phyloP scores from a whole-genome alignment of 2,329 filamentous ascomycete species.

The Scytalidium lignicola region DNA sequence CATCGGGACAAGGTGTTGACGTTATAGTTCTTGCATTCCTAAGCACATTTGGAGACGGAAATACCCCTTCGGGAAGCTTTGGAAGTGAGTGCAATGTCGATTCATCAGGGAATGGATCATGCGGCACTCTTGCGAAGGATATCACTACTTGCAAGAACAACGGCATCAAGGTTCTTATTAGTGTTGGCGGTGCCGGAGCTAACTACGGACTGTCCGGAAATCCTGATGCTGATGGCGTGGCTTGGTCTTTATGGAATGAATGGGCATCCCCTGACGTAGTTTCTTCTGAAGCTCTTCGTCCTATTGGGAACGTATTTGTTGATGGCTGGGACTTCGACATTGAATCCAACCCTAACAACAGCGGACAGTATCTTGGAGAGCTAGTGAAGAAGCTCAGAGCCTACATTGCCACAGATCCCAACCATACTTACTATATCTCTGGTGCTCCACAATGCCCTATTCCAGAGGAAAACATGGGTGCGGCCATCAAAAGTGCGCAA shows the following conservation, averaged over 20 bases:
- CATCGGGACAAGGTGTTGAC: no score
- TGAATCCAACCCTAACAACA: slow-evolving; percentile 2
- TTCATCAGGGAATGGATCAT: background rate
- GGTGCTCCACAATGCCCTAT: slow-evolving; percentile 27
- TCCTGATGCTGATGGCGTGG: background rate
- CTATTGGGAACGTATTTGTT: background rate
- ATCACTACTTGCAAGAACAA: background rate
- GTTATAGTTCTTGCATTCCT: no score
- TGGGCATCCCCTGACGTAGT: background rate
- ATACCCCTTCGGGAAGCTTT: no score
- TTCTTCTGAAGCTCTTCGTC: background rate
- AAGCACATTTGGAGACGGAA: no score
- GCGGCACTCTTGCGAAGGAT: background rate
- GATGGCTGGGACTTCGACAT: slow-evolving; percentile 11
- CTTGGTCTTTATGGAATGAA: background rate
- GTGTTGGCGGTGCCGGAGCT: background rate
- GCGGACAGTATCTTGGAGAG: slow-evolving; percentile 3
- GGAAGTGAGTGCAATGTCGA: background rate
- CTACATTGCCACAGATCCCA: slow-evolving; percentile 1
- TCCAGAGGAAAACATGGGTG: slow-evolving; percentile 24
- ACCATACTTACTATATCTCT: slow-evolving; percentile 22
- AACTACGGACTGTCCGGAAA: background rate
- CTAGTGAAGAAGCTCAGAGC: slow-evolving; percentile 5
- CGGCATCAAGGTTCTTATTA: background rate
- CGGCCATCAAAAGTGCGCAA: slow-evolving; percentile 17